Conservation (phyloP, 2,329 filamentous ascomycete genomes). For the Cladophialophora chaetospira region DNA sequence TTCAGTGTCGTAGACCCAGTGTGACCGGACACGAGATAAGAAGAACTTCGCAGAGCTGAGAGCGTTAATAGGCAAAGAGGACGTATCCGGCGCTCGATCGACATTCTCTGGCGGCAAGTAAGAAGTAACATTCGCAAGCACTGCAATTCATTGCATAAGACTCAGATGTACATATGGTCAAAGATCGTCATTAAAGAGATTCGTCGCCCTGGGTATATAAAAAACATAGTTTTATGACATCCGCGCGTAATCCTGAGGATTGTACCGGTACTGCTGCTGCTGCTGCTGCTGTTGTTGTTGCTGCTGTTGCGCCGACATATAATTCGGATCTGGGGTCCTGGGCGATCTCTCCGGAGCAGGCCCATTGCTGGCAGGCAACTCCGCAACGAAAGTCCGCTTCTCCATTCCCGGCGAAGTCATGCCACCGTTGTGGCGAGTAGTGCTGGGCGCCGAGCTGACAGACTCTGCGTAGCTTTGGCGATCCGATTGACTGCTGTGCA, state of each 20-base stretch:
- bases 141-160: neutral
- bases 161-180: constrained; percentile 5
- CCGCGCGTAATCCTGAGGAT: constrained; percentile 27
- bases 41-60: neutral
- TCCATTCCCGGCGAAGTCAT: constrained; percentile 23
- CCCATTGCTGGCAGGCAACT: constrained; percentile 17
- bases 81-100: neutral
- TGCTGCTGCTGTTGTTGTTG: constrained; percentile 22
- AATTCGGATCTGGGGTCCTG: constrained; percentile 20
- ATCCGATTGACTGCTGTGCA: constrained; percentile 21
- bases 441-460: constrained; percentile 25
- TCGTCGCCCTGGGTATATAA: constrained; percentile 3
- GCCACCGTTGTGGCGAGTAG: constrained; percentile 9
- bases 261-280: constrained; percentile 25
- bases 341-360: constrained; percentile 11
- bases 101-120: neutral
- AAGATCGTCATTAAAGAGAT: constrained; percentile 12
- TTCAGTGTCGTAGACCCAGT: neutral
- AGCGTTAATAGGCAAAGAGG: too few relatives aligned
- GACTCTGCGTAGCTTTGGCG: constrained; percentile 26
- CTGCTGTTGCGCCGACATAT: constrained; percentile 10
- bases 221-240: constrained; percentile 15
- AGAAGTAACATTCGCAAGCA: neutral
- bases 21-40: neutral
- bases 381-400: constrained; percentile 24